Evolutionary conservation across 139 green algal species (phyloP).

Genomic region (Spirogloea muscicola): DNA sequence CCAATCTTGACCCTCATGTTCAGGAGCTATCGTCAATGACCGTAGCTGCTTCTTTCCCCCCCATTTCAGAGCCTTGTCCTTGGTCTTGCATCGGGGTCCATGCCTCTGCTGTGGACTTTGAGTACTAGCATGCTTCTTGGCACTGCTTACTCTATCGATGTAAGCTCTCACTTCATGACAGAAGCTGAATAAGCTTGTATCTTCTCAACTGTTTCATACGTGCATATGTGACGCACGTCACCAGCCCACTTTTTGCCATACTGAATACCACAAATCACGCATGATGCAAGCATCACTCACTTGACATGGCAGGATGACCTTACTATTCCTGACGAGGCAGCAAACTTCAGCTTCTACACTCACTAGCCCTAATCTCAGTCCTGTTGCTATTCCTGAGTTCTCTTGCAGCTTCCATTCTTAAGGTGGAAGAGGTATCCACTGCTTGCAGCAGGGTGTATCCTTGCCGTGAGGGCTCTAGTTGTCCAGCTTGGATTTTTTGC

Average conservation of each 20-base stretch:
- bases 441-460: conserved; percentile 76
- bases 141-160: conserved; percentile 77
- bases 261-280: too few species aligned
- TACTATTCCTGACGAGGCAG: too few species aligned
- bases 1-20: too few species aligned
- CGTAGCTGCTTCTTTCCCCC: too few species aligned
- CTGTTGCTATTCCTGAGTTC: not conserved
- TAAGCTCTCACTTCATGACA: too few species aligned
- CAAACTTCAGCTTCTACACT: too few species aligned
- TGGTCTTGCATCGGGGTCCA: not conserved
- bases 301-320: too few species aligned
- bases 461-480: conserved; percentile 62
- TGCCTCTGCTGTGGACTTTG: conserved; percentile 25
- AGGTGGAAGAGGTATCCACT: conserved; percentile 87
- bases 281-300: too few species aligned
- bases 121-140: conserved; percentile 61
- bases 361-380: too few species aligned
- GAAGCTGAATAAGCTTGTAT: not conserved
- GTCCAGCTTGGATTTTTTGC: conserved; percentile 85
- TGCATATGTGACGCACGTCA: too few species aligned
- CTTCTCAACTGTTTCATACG: not conserved
- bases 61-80: conserved; percentile 16
- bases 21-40: too few species aligned
- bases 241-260: too few species aligned
- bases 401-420: conserved; percentile 68